Conservation (phyloP, 2,329 filamentous ascomycete species). For the Venturiaceae sp. region DNA sequence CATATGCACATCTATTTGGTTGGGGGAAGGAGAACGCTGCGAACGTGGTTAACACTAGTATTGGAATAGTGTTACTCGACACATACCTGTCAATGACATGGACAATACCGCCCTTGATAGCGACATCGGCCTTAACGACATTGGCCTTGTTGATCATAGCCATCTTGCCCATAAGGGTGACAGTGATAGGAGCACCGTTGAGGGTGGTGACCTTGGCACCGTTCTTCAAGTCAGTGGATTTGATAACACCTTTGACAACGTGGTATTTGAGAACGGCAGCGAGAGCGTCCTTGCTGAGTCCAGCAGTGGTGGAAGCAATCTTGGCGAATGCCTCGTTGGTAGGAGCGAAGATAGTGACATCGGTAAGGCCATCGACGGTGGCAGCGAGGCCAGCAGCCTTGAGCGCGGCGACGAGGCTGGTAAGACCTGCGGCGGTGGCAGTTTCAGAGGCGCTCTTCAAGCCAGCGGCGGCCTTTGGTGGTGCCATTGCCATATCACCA, state of each 20-base stretch:
- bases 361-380: constrained; percentile 7
- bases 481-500: not conserved
- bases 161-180: constrained; percentile 20
- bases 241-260: not conserved
- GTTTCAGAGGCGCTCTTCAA: constrained; percentile 9
- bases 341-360: constrained; percentile 10
- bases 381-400: not conserved
- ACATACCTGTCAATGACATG: constrained; percentile 46
- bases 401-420: constrained; percentile 2
- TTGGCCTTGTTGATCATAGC: not conserved
- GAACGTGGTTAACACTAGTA: not conserved
- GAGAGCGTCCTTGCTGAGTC: not conserved
- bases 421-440: constrained; percentile 2
- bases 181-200: constrained; percentile 27
- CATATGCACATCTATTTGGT: not conserved
- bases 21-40: not conserved
- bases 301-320: not conserved
- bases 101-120: constrained; percentile 26
- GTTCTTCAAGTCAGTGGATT: not conserved
- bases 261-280: not conserved
- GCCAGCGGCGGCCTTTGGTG: not conserved
- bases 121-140: not conserved
- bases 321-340: constrained; percentile 8
- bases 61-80: too few species aligned
- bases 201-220: constrained; percentile 36